Evolutionary conservation across 306 rosid genomes (phyloP).

Genomic region (Glycine latifolia): DNA sequence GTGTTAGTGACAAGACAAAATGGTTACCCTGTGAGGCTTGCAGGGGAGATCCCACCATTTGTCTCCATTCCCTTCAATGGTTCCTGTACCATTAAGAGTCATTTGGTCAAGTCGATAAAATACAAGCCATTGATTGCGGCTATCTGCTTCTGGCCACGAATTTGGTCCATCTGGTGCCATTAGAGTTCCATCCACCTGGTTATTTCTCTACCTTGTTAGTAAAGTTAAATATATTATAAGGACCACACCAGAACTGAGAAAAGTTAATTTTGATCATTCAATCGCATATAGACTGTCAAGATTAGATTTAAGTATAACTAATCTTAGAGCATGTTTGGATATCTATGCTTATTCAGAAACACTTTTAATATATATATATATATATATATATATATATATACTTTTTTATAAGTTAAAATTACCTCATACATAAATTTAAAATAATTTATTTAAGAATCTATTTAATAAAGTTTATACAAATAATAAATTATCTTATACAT

Average conservation of each 20-base stretch:
- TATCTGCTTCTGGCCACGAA: conserved; percentile 82
- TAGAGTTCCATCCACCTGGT: conserved; percentile 82
- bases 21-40: conserved; percentile 91
- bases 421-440: no score
- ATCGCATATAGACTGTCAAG: not conserved
- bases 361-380: no score
- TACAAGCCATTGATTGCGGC: conserved; percentile 86
- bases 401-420: no score
- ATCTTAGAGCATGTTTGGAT: no score
- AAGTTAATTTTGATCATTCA: not conserved
- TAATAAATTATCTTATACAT: no score
- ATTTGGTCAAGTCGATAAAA: conserved; percentile 79
- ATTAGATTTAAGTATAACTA: not conserved
- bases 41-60: conserved; percentile 99
- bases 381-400: no score
- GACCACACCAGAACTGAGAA: not conserved
- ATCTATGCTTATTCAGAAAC: no score
- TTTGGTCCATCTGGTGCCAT: conserved; percentile 93
- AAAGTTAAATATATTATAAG: not conserved
- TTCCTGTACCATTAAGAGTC: conserved; percentile 86
- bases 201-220: conserved; percentile 1
- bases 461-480: no score
- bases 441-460: no score
- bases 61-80: conserved; percentile 93
- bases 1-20: not conserved